These are phyloP conservation scores for Trichoderma harzianum DNA, from an alignment of 2,329 filamentous ascomycete genomes.

Conservation along the genomic window DNA sequence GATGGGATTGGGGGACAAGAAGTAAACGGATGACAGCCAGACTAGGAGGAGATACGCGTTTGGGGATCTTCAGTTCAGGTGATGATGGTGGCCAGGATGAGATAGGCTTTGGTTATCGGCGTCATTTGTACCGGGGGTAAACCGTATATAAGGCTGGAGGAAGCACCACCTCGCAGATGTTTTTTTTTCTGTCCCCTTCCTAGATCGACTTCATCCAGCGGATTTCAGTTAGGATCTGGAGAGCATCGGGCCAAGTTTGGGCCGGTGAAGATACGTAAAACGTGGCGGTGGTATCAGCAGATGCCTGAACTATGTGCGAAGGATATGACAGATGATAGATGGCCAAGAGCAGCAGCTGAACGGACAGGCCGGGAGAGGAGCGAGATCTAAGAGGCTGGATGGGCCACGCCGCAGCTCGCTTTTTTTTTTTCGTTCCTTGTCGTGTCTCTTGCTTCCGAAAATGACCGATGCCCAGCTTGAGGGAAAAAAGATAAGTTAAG, in stretches of 20 bases:
- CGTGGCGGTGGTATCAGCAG: slow-evolving; percentile 7
- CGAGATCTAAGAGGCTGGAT: not conserved
- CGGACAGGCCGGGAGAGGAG: not conserved
- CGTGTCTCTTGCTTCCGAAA: slow-evolving; percentile 3
- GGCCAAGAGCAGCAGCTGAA: slow-evolving; percentile 1
- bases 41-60: not conserved
- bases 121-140: slow-evolving; percentile 45
- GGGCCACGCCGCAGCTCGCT: not conserved
- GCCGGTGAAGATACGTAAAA: not conserved
- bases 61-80: slow-evolving; percentile 43
- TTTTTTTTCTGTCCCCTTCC: not conserved
- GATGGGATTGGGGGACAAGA: not conserved
- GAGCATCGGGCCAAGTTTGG: slow-evolving; percentile 13
- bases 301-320: not conserved
- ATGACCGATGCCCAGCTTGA: not conserved
- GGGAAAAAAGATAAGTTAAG: not conserved
- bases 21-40: slow-evolving; percentile 11
- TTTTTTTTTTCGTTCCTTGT: not conserved
- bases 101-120: slow-evolving; percentile 57
- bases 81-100: slow-evolving; percentile 51
- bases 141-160: not conserved
- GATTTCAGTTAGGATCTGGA: not conserved
- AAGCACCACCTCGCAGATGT: not conserved
- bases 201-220: slow-evolving; percentile 7
- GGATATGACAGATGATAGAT: slow-evolving; percentile 14